These are phyloP conservation scores for Pestalotiopsis sp. DNA, from an alignment of 2,329 filamentous ascomycete genomes.

Conservation along the genomic window DNA sequence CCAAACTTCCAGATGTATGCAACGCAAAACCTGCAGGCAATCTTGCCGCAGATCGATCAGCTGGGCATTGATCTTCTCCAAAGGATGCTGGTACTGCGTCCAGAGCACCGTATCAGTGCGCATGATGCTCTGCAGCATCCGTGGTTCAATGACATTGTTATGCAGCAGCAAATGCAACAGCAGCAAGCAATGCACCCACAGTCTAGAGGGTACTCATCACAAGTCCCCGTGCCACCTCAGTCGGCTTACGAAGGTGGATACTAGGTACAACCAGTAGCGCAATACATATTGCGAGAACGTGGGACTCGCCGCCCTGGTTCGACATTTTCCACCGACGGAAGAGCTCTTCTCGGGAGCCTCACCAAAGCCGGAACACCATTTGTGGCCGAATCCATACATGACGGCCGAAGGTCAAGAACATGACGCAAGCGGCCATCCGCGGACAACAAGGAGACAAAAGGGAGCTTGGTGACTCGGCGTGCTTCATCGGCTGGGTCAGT, in stretches of 20 bases:
- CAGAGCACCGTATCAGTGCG: constrained; percentile 88
- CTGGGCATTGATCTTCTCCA: constrained; percentile 84
- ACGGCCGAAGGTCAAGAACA: not conserved
- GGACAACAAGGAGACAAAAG: not conserved
- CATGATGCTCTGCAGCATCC: constrained; percentile 84
- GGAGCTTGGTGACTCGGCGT: not conserved
- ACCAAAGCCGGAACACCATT: not conserved
- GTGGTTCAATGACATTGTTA: constrained; percentile 82
- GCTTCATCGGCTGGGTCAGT: not conserved
- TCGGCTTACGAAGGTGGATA: constrained; percentile 7
- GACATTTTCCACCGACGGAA: not conserved
- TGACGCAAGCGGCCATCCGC: not conserved
- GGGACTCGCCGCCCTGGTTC: not conserved
- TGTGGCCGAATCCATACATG: not conserved
- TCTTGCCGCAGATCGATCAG: constrained; percentile 87
- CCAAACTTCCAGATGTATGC: constrained; percentile 91
- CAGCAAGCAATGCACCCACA: constrained; percentile 45
- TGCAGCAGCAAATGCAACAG: constrained; percentile 51
- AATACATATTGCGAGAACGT: not conserved
- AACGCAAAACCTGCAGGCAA: constrained; percentile 84
- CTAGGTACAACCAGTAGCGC: not conserved
- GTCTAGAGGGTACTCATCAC: constrained; percentile 23
- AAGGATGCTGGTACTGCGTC: constrained; percentile 88
- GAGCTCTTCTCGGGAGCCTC: not conserved
- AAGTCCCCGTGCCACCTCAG: constrained; percentile 4